Conservation (phyloP, 1,284 basidiomycete genomes). For the Cutaneotrichosporon sp. region DNA sequence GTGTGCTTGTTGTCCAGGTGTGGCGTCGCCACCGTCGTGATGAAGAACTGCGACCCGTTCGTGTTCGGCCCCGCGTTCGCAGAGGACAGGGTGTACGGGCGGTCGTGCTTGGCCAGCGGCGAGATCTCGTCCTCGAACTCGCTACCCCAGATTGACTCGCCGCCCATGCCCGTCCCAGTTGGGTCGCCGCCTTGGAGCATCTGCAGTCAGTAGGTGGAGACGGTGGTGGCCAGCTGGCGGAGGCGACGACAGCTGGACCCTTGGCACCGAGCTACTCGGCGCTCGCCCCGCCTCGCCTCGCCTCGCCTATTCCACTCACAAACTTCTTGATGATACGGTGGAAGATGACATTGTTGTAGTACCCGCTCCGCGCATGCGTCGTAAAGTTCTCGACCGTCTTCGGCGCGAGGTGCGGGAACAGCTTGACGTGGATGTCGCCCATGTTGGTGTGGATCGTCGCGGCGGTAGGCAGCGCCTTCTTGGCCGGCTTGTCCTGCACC, state of each 20-base stretch:
- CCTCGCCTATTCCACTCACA: conserved; percentile 47
- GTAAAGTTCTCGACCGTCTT: conserved; percentile 98
- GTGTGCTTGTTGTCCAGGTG: conserved; percentile 72
- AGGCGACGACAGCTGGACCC: not conserved
- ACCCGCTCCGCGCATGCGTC: conserved; percentile 83
- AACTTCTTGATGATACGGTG: conserved; percentile 99
- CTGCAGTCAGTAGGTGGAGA: conserved; percentile 32
- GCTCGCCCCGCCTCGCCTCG: too few species aligned
- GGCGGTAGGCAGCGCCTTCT: conserved; percentile 62
- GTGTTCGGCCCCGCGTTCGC: conserved; percentile 87
- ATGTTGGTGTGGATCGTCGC: conserved; percentile 87
- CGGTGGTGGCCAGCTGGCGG: not conserved
- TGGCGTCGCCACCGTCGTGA: conserved; percentile 92
- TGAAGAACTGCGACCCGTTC: conserved; percentile 93
- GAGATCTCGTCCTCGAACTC: conserved; percentile 97
- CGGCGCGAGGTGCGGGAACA: conserved; percentile 89
- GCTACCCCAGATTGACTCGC: conserved; percentile 88
- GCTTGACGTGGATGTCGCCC: conserved; percentile 88
- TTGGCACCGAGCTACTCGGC: not conserved
- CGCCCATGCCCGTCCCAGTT: conserved; percentile 74
- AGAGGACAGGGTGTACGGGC: conserved; percentile 98
- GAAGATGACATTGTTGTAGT: conserved; percentile 93
- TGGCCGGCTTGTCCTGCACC: conserved; percentile 57
- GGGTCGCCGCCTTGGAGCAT: conserved; percentile 99
- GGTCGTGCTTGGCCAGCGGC: conserved; percentile 83